These are phyloP conservation scores for Coleophoma crateriformis DNA, from an alignment of 2,329 filamentous ascomycete genomes.

Conservation along the genomic window DNA sequence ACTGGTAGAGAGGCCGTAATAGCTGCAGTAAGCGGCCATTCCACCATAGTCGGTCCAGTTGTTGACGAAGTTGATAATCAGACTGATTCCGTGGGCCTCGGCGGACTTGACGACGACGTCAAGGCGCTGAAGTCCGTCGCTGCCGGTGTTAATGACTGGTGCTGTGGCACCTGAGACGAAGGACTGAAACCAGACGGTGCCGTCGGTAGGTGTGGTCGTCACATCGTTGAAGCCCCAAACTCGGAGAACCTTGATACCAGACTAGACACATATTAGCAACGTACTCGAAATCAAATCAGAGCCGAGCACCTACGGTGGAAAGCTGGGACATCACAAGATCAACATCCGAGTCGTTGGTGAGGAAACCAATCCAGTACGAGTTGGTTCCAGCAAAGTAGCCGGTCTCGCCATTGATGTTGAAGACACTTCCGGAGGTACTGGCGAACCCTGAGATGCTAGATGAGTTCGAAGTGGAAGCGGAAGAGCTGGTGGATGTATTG, in stretches of 20 bases:
- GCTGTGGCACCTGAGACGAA: constrained; percentile 33
- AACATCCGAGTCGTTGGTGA: constrained; percentile 47
- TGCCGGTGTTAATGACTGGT: constrained; percentile 58
- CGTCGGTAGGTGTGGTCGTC: constrained; percentile 29
- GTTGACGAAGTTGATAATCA: constrained; percentile 63
- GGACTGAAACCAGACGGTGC: constrained; percentile 36
- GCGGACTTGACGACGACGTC: constrained; percentile 59
- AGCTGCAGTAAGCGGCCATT: constrained; percentile 51
- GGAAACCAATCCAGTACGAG: constrained; percentile 49
- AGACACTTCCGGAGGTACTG: constrained; percentile 24
- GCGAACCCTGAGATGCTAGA: constrained; percentile 13
- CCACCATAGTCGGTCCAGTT: constrained; percentile 66
- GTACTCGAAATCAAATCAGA: background rate
- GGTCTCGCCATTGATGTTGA: constrained; percentile 38
- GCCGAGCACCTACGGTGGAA: constrained; percentile 17
- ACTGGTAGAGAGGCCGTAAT: constrained; percentile 45
- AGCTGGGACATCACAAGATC: constrained; percentile 45
- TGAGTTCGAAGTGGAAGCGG: constrained; percentile 2
- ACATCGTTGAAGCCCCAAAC: constrained; percentile 62
- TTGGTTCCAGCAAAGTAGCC: constrained; percentile 49
- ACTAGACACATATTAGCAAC: constrained; percentile 14
- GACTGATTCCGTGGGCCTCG: constrained; percentile 52
- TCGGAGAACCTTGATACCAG: constrained; percentile 53
- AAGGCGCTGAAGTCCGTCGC: constrained; percentile 57
- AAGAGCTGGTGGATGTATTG: background rate